Percentiles rank a stretch among this genome's conserved stretches.
Evolutionary conservation across 177 flowering plant species (phyloP).

Genomic region (Vitis hybrid): DNA sequence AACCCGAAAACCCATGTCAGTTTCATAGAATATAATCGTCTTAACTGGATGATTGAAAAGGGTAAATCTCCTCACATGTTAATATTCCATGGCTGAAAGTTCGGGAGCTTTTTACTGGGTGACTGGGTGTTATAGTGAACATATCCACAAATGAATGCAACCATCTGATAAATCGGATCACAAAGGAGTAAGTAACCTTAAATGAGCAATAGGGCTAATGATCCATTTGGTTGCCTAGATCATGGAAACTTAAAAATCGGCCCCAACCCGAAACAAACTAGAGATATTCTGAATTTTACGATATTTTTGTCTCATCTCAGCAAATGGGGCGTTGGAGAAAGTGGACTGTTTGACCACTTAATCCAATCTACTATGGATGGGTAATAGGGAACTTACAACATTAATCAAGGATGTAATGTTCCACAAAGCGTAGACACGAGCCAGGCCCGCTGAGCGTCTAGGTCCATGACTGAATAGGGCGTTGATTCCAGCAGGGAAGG

Average conservation of each 20-base stretch:
- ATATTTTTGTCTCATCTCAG: too few species aligned
- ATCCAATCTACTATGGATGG: background rate
- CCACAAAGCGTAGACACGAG: constrained; percentile 71
- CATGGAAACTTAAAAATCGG: too few species aligned
- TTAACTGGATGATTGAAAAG: background rate
- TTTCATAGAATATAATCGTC: background rate
- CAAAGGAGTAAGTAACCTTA: background rate
- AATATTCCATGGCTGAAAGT: constrained; percentile 70
- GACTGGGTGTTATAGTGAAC: constrained; percentile 37
- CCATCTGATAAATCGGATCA: constrained; percentile 27
- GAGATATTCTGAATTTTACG: too few species aligned
- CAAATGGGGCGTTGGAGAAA: too few species aligned
- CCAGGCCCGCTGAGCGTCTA: constrained; percentile 85
- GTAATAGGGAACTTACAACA: constrained; percentile 62
- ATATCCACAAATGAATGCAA: constrained; percentile 58
- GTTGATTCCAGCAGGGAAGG: constrained; percentile 98
- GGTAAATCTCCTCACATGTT: constrained; percentile 49
- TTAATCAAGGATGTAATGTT: constrained; percentile 76
- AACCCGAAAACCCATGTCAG: background rate
- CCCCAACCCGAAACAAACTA: too few species aligned
- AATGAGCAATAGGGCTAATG: too few species aligned
- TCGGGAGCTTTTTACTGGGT: constrained; percentile 41
- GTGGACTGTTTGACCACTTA: background rate
- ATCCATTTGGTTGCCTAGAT: too few species aligned
- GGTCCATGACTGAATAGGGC: constrained; percentile 98